phyloP scores from a whole-genome alignment of 1,139 yeast species.

The Suhomyces atakaporum region DNA sequence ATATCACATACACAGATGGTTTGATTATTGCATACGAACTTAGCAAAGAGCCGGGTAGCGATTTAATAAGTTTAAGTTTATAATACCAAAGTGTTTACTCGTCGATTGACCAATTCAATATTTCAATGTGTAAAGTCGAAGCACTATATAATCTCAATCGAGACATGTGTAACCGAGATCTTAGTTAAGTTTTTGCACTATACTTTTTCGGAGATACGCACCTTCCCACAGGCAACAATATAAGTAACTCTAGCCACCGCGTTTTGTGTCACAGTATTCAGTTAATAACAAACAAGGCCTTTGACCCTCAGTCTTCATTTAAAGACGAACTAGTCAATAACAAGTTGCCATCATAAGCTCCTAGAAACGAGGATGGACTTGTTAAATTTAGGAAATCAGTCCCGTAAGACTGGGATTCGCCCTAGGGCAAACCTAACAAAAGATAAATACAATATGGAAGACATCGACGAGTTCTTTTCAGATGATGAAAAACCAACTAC shows the following conservation, averaged over 20 bases:
- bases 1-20: slow-evolving; percentile 38
- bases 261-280: slow-evolving; percentile 11
- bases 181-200: too few species aligned
- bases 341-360: neutral
- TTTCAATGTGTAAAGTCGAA: neutral
- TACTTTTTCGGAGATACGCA: too few species aligned
- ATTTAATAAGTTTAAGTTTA: neutral
- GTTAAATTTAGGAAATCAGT: slow-evolving; percentile 53
- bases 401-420: slow-evolving; percentile 62
- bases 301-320: neutral
- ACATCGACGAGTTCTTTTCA: slow-evolving; percentile 70
- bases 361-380: slow-evolving; percentile 44
- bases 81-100: too few species aligned
- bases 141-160: too few species aligned
- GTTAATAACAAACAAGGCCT: slow-evolving; percentile 11
- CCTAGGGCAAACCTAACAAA: slow-evolving; percentile 53
- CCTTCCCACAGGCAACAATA: neutral
- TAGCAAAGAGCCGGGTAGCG: slow-evolving; percentile 1
- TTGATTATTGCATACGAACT: slow-evolving; percentile 29
- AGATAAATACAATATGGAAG: slow-evolving; percentile 78
- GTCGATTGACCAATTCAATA: neutral
- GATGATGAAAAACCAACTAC: slow-evolving; percentile 39
- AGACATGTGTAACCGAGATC: too few species aligned
- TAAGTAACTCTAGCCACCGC: slow-evolving; percentile 7
- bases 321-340: neutral